Conservation (phyloP, 768 basidiomycete species). For the Boletus rufocinnamomeus region DNA sequence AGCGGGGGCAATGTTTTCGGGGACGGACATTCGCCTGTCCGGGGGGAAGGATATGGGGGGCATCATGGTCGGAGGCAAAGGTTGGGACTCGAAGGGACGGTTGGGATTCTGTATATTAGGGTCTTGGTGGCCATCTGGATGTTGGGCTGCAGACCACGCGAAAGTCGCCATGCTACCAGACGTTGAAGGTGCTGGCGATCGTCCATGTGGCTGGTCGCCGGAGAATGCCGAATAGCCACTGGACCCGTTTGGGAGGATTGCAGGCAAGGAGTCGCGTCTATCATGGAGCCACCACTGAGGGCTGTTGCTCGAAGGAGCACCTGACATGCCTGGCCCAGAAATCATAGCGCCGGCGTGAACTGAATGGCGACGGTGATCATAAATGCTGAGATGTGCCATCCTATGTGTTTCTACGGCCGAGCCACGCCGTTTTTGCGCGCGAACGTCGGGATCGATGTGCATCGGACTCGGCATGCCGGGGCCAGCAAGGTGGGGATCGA, state of each 20-base stretch:
- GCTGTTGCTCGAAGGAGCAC: constrained; percentile 20
- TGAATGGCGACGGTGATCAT: constrained; percentile 75
- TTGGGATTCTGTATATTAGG: constrained; percentile 42
- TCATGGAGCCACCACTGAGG: constrained; percentile 63
- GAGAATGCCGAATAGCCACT: constrained; percentile 57
- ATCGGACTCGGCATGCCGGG: constrained; percentile 65
- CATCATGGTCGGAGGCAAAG: constrained; percentile 50
- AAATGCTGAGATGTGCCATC: constrained; percentile 70
- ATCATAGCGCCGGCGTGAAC: constrained; percentile 59
- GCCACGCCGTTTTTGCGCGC: constrained; percentile 79
- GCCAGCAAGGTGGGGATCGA: constrained; percentile 66
- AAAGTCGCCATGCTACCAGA: constrained; percentile 67
- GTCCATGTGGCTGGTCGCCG: constrained; percentile 65
- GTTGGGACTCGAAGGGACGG: constrained; percentile 52
- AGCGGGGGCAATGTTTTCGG: constrained; percentile 52
- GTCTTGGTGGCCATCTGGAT: constrained; percentile 48
- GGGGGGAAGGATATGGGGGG: constrained; percentile 58
- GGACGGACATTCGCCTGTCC: constrained; percentile 79
- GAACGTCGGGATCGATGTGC: constrained; percentile 60
- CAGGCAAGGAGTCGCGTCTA: constrained; percentile 73
- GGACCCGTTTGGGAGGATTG: constrained; percentile 66
- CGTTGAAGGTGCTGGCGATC: constrained; percentile 55
- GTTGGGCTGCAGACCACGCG: constrained; percentile 64
- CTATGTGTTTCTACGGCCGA: constrained; percentile 80
- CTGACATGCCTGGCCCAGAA: constrained; percentile 31